A percentile compares a stretch with the other conserved stretches of the same genome.
phyloP scores from a whole-genome alignment of 306 rosid genomes.

The Fragaria vesca region DNA sequence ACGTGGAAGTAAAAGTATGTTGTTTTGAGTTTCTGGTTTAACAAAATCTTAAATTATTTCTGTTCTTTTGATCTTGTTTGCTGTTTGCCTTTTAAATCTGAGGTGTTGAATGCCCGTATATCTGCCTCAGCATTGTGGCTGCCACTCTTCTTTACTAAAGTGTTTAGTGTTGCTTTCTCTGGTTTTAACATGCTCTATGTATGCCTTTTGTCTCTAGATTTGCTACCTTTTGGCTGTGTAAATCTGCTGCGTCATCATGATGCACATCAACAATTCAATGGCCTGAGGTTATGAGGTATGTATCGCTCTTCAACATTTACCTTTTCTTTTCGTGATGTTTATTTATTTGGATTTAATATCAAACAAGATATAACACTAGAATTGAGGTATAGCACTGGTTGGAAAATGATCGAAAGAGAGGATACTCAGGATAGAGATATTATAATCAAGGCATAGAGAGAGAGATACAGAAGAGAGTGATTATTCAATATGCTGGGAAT shows the following conservation, averaged over 20 bases:
- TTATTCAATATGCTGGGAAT: background rate
- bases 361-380: background rate
- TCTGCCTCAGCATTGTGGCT: background rate
- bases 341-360: background rate
- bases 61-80: background rate
- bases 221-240: background rate
- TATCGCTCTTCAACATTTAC: background rate
- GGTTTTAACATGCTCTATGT: background rate
- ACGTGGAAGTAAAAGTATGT: background rate
- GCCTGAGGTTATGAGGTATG: constrained; percentile 11
- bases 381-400: background rate
- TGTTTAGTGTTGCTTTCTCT: background rate
- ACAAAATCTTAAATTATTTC: background rate
- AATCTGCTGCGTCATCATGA: constrained; percentile 5
- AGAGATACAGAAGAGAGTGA: background rate
- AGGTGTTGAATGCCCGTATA: background rate
- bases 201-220: constrained; percentile 3
- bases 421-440: background rate
- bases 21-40: constrained; percentile 7
- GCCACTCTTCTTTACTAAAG: background rate
- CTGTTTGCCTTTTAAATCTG: background rate
- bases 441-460: background rate
- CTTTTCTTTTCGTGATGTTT: background rate
- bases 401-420: background rate
- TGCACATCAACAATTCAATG: background rate